Percentiles rank a stretch among this genome's conserved stretches.
Evolutionary conservation across 2,329 filamentous ascomycete species (phyloP).

Genomic region (Alternaria triticimaculans): DNA sequence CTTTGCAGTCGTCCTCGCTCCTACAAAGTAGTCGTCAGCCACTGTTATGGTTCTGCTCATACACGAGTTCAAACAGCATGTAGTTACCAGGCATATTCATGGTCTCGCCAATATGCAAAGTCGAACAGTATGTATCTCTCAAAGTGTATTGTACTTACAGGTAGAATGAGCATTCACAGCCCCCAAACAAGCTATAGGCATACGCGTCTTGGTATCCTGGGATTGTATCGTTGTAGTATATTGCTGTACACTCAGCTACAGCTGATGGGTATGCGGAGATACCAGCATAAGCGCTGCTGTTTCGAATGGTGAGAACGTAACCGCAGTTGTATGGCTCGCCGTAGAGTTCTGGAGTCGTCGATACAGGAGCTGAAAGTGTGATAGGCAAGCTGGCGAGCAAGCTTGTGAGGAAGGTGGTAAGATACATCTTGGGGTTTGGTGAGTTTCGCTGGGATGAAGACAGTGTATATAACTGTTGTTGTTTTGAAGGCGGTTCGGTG

Average conservation of each 20-base stretch:
- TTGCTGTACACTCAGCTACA: not conserved
- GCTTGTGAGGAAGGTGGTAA: not conserved
- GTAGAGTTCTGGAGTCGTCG: not conserved
- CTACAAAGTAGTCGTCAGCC: not conserved
- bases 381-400: not conserved
- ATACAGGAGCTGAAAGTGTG: not conserved
- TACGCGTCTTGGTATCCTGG: slow-evolving; percentile 12
- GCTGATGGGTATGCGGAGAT: not conserved
- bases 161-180: slow-evolving; percentile 15
- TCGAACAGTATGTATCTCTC: not conserved
- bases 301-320: slow-evolving; percentile 18
- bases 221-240: slow-evolving; percentile 16
- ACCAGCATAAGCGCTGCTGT: slow-evolving; percentile 14
- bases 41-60: not conserved
- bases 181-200: slow-evolving; percentile 14
- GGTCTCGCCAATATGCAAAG: too few species aligned
- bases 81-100: not conserved
- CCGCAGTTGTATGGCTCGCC: slow-evolving; percentile 16
- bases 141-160: not conserved
- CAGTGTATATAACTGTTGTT: too few species aligned
- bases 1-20: slow-evolving; percentile 8
- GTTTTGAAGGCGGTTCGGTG: not conserved
- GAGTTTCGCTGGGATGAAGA: not conserved
- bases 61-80: not conserved
- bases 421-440: not conserved